Evolutionary conservation across 352 stramenopile species (phyloP), one percentile per base, ranked within the genome.

Genomic region (Pythium phragmiticola): DNA sequence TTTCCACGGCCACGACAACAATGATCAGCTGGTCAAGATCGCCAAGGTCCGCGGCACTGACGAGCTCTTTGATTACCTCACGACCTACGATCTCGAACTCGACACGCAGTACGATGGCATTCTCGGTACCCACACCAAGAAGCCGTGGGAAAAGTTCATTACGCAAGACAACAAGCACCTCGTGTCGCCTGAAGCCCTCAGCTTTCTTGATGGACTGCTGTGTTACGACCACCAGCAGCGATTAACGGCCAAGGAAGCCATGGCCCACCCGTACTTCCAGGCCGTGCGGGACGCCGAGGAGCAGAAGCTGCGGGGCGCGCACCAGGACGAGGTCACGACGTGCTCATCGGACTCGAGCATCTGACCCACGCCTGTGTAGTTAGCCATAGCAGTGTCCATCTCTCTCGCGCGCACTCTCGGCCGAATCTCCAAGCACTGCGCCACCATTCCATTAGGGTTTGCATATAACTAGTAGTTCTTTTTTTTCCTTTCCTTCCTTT

Each of bases 1-100:
- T 74, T 99, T 99, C 80, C 96, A 99, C 70, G 98, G 98, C 42
- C 94, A 99, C 62, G 97, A 99, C 72, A 99, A 99, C 76, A 99
- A 98, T 70, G 98, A 99, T 80, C 98, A 99, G 80, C 79, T 99
- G 19, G 96, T 99, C 19, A 99, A 99, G 78, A 99, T 99, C 71
- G 96, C 94, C 57, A 99, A 99, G 77, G 88, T 98, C 33, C 86
- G 98, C 66, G 97, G 97, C 52, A 99, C 97, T 6, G 97, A 99
- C 70, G 98, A 99, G 77, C 82, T 99, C 13, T 98, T 98, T 57
- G 91, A 98, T 68, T 99, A 99, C 78, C 76, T 99, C 33, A 97
- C 98, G 57, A 99, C 95, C 19, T 99, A 99, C 83, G 96, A 99
- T 56, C 74, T 99, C 45, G 97, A 99, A 75, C 78, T 99, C 17